A percentile compares a stretch with the other conserved stretches of the same genome.
Evolutionary conservation across 345 rosid genomes (phyloP).

Genomic region (Xanthoceras sorbifolium): DNA sequence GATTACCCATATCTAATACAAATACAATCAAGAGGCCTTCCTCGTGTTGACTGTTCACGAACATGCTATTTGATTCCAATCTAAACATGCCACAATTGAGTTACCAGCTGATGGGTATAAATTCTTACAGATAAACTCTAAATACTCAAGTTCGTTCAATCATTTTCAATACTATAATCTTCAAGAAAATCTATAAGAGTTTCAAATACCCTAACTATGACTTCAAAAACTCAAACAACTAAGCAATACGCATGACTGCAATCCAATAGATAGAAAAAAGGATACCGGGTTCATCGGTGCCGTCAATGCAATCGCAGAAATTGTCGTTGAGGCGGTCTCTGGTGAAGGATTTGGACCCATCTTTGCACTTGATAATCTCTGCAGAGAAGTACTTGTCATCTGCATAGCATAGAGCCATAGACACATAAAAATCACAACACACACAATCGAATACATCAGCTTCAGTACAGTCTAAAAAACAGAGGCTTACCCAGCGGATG

Average conservation of each 20-base stretch:
- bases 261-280: background rate
- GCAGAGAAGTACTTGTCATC: slow-evolving; percentile 71
- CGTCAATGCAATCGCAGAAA: slow-evolving; percentile 92
- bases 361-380: slow-evolving; percentile 78
- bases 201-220: background rate
- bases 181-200: background rate
- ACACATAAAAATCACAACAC: background rate
- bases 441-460: background rate
- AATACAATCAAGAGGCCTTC: background rate
- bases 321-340: slow-evolving; percentile 86
- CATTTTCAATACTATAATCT: background rate
- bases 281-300: slow-evolving; percentile 96
- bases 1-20: background rate
- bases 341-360: slow-evolving; percentile 71
- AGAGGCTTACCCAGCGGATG: slow-evolving; percentile 65
- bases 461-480: background rate
- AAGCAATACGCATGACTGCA: background rate
- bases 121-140: no score
- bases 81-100: no score
- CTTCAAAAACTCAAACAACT: no score
- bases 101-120: no score
- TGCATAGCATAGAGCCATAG: slow-evolving; percentile 21
- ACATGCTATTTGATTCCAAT: background rate
- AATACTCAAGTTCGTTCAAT: background rate
- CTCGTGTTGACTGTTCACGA: no score